Conservation (phyloP, 164 flowering plant species). For the Litsea cubeba region DNA sequence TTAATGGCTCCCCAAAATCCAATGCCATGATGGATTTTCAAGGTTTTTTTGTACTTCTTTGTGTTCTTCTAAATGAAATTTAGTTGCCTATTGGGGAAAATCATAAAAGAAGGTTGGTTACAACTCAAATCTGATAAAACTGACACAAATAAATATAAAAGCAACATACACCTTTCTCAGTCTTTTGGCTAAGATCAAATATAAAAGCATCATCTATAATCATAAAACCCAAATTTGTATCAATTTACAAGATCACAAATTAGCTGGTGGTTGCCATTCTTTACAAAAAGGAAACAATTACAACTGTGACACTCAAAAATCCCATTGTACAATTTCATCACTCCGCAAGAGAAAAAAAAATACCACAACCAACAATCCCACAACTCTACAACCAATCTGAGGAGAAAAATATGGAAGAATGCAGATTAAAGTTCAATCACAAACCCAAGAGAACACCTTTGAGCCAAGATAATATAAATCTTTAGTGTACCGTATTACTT, state of each 20-base stretch:
- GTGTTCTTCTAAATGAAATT: neutral
- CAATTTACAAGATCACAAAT: neutral
- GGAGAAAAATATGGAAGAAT: neutral
- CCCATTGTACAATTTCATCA: neutral
- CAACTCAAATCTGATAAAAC: no score
- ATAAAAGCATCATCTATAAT: neutral
- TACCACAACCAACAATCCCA: no score
- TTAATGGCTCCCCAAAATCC: no score
- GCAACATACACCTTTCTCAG: neutral
- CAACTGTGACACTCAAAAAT: neutral
- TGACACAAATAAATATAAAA: neutral
- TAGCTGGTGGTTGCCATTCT: neutral
- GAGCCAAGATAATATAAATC: neutral
- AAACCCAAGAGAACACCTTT: no score
- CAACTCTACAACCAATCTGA: neutral
- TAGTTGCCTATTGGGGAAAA: neutral
- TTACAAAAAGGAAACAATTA: neutral
- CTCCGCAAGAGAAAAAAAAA: neutral
- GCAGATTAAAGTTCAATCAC: neutral
- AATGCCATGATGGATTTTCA: no score
- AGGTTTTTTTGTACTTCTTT: neutral
- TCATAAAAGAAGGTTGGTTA: no score
- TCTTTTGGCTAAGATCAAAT: neutral
- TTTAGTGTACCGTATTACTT: neutral
- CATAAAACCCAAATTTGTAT: neutral